A percentile compares a stretch with the other conserved stretches of the same genome.
phyloP scores from a whole-genome alignment of 306 rosid genomes.

The Prunus mira region DNA sequence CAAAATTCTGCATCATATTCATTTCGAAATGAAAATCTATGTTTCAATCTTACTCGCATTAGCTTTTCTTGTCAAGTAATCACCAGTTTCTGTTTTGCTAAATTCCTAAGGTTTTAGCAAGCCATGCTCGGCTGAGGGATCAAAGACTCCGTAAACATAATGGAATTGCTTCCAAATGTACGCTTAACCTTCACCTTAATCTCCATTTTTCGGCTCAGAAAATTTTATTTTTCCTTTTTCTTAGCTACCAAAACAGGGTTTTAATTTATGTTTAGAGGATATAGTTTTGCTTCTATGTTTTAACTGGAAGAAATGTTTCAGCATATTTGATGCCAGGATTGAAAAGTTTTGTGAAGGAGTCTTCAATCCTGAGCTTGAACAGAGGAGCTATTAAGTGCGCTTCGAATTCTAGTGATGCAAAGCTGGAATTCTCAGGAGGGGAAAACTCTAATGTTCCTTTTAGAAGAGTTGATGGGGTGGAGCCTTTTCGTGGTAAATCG shows the following conservation, averaged over 20 bases:
- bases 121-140: slow-evolving; percentile 9
- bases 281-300: not conserved
- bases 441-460: slow-evolving; percentile 31
- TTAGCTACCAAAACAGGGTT: not conserved
- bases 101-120: slow-evolving; percentile 20
- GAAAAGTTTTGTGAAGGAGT: too few relatives aligned
- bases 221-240: not conserved
- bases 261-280: not conserved
- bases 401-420: slow-evolving; percentile 45
- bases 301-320: not conserved
- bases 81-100: not conserved
- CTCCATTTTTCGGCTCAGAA: not conserved
- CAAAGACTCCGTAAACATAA: not conserved
- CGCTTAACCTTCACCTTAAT: not conserved
- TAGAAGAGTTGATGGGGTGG: slow-evolving; percentile 37
- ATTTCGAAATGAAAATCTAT: not conserved
- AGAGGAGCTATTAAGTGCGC: slow-evolving; percentile 37
- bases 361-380: not conserved
- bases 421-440: slow-evolving; percentile 39
- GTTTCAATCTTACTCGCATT: not conserved
- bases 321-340: not conserved
- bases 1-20: not conserved
- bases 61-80: not conserved
- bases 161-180: slow-evolving; percentile 17
- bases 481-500: slow-evolving; percentile 83